Evolutionary conservation across 1,284 basidiomycete genomes (phyloP).

Genomic region (Pterula multifida): DNA sequence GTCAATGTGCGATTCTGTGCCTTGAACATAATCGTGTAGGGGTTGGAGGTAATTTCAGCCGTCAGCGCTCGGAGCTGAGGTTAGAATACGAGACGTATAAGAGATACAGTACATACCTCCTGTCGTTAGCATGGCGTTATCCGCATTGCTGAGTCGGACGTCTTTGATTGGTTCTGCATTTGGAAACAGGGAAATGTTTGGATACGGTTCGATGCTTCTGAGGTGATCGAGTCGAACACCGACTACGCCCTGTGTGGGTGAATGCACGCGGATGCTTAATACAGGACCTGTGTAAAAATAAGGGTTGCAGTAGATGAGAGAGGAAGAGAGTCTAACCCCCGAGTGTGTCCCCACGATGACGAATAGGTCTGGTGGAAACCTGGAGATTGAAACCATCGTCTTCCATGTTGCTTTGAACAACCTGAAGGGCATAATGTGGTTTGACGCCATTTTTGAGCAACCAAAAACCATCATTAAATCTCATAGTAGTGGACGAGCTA

Average conservation of each 20-base stretch:
- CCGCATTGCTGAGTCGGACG: conserved; percentile 17
- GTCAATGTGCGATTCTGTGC: conserved; percentile 36
- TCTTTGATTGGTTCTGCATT: conserved; percentile 37
- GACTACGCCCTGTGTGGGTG: conserved; percentile 56
- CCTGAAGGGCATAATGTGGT: conserved; percentile 43
- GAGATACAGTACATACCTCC: not conserved
- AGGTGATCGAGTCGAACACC: conserved; percentile 56
- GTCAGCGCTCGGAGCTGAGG: conserved; percentile 14
- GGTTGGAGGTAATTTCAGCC: conserved; percentile 44
- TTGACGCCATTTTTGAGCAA: conserved; percentile 54
- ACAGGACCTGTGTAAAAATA: conserved; percentile 34
- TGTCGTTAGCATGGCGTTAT: conserved; percentile 21
- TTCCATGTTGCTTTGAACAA: conserved; percentile 30
- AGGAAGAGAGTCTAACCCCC: conserved; percentile 28
- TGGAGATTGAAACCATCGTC: conserved; percentile 41
- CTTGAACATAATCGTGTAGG: conserved; percentile 51
- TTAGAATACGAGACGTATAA: not conserved
- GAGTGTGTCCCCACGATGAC: conserved; percentile 58
- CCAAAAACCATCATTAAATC: conserved; percentile 50
- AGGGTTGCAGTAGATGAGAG: not conserved
- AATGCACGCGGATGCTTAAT: conserved; percentile 46
- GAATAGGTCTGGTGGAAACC: conserved; percentile 53
- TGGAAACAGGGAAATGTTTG: conserved; percentile 54
- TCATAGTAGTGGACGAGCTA: not conserved
- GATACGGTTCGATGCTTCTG: conserved; percentile 28